phyloP scores from a whole-genome alignment of 352 stramenopile genomes.

The Pythium phragmiticola region DNA sequence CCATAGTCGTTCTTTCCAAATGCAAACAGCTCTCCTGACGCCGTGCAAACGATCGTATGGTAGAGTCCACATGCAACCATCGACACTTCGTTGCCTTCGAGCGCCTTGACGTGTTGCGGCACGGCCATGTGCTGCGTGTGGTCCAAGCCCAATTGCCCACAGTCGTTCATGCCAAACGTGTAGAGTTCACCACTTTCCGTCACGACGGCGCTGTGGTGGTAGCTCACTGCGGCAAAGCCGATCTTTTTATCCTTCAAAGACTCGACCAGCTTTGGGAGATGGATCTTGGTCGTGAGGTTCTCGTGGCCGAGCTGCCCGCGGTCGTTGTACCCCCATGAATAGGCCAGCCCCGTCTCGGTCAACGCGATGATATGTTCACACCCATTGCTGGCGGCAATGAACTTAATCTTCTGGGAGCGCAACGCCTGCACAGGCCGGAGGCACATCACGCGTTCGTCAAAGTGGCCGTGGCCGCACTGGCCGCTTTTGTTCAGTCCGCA shows the following conservation, averaged over 20 bases:
- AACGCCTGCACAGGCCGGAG: constrained; percentile 74
- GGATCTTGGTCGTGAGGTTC: constrained; percentile 82
- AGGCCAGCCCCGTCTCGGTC: constrained; percentile 74
- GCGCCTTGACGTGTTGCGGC: constrained; percentile 69
- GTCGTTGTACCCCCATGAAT: constrained; percentile 89
- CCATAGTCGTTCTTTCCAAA: constrained; percentile 90
- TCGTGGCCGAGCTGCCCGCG: constrained; percentile 84
- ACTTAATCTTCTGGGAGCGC: constrained; percentile 75
- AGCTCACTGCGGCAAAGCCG: constrained; percentile 76
- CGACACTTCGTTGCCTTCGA: constrained; percentile 70
- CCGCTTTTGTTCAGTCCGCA: constrained; percentile 88
- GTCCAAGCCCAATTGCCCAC: constrained; percentile 80
- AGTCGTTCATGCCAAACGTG: constrained; percentile 90
- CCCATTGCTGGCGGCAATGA: constrained; percentile 84
- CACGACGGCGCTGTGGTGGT: constrained; percentile 82
- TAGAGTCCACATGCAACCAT: constrained; percentile 85
- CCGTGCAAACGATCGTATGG: constrained; percentile 79
- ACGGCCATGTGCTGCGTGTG: constrained; percentile 75
- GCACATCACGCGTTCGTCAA: constrained; percentile 86
- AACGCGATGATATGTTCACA: constrained; percentile 88
- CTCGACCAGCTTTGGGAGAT: constrained; percentile 83
- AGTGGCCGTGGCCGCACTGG: constrained; percentile 85
- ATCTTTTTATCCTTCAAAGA: constrained; percentile 83
- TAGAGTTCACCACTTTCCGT: constrained; percentile 76
- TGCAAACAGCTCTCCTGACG: constrained; percentile 61